Conservation (phyloP, 179 eudicot genomes). For the Gypsophila paniculata region DNA sequence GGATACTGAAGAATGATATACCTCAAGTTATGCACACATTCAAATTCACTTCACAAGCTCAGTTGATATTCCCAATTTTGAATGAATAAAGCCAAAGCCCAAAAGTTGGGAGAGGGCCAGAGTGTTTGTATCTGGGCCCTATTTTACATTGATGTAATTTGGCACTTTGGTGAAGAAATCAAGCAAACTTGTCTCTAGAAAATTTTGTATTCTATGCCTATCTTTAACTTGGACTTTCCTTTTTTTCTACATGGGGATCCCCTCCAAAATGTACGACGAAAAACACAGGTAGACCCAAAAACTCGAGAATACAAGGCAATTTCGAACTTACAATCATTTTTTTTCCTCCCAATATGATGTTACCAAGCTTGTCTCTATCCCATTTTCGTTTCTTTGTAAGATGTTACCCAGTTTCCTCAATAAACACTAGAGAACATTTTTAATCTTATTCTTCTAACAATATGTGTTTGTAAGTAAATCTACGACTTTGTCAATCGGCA, state of each 20-base stretch:
- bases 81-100: conserved; percentile 3
- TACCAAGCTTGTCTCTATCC: too few relatives aligned
- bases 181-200: neutral
- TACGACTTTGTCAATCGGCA: neutral
- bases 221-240: too few relatives aligned
- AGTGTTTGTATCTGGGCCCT: neutral
- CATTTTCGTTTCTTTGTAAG: too few relatives aligned
- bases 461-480: conserved; percentile 15
- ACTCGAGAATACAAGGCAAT: neutral
- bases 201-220: too few relatives aligned
- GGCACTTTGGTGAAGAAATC: neutral
- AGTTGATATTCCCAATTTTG: neutral
- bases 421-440: too few relatives aligned
- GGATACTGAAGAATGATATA: neutral
- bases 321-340: too few relatives aligned
- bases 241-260: too few relatives aligned
- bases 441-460: too few relatives aligned
- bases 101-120: neutral
- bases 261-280: neutral
- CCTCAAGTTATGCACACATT: neutral
- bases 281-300: neutral
- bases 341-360: too few relatives aligned
- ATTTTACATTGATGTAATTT: conserved; percentile 3
- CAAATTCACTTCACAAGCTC: neutral
- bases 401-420: too few relatives aligned